Percentiles rank a stretch among this genome's conserved stretches.
Conservation (phyloP, 306 rosid genomes). For the Hylodesmum podocarpum region DNA sequence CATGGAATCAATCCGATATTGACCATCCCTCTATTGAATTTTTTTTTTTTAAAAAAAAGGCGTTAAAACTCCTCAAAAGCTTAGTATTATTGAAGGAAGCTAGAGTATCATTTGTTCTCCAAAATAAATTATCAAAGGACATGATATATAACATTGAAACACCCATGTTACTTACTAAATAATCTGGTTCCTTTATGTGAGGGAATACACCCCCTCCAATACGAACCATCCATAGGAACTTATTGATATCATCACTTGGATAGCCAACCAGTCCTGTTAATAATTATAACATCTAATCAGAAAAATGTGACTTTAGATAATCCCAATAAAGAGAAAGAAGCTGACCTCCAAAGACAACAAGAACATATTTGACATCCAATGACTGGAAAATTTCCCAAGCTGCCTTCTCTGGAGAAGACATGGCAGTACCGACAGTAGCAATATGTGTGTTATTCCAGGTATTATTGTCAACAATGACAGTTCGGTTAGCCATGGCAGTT, state of each 20-base stretch:
- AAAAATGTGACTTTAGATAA: conserved; percentile 17
- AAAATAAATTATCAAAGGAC: neutral
- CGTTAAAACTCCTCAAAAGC: conserved; percentile 22
- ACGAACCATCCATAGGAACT: conserved; percentile 99
- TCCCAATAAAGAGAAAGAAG: conserved; percentile 33
- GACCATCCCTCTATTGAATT: conserved; percentile 84
- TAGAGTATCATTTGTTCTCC: neutral
- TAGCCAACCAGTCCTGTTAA: conserved; percentile 91
- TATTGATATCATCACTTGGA: conserved; percentile 97
- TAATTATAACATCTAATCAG: conserved; percentile 36
- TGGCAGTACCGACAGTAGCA: conserved; percentile 99
- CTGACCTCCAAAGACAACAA: conserved; percentile 98
- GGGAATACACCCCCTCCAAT: conserved; percentile 99
- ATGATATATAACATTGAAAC: conserved; percentile 15
- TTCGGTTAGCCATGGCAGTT: conserved; percentile 99
- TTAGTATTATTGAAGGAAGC: neutral
- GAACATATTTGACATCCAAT: conserved; percentile 97
- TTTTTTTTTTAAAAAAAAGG: neutral
- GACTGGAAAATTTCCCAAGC: conserved; percentile 99
- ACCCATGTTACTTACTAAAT: conserved; percentile 53
- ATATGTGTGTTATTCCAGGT: conserved; percentile 99
- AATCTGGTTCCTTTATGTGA: conserved; percentile 95
- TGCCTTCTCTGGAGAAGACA: conserved; percentile 99
- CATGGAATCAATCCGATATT: conserved; percentile 88
- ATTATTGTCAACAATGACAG: conserved; percentile 98